These are phyloP conservation scores for Solanum tarijense DNA, from an alignment of 257 asterid genomes.

Conservation along the genomic window DNA sequence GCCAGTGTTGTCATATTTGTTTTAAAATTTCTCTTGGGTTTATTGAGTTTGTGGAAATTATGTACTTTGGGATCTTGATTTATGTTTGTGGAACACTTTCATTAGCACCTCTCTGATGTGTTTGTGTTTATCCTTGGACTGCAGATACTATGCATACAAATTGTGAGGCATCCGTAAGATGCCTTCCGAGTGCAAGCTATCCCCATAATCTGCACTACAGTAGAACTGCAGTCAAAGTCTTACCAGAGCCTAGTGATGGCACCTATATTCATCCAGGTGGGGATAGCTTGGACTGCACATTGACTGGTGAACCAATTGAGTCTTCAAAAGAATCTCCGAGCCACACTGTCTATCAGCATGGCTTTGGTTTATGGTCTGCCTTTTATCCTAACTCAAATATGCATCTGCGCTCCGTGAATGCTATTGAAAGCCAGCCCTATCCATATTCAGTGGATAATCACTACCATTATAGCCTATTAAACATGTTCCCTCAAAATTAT, in stretches of 20 bases:
- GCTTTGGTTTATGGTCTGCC: slow-evolving; percentile 38
- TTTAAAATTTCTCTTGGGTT: neutral
- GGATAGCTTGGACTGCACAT: slow-evolving; percentile 20
- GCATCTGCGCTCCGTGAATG: slow-evolving; percentile 28
- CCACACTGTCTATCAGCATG: slow-evolving; percentile 26
- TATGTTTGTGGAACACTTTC: neutral
- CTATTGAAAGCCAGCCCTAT: slow-evolving; percentile 40
- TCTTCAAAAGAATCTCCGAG: slow-evolving; percentile 29
- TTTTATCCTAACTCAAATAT: slow-evolving; percentile 32
- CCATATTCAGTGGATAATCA: slow-evolving; percentile 46
- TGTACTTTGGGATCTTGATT: neutral
- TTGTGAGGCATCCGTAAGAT: slow-evolving; percentile 50
- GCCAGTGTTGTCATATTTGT: neutral
- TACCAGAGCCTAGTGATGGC: slow-evolving; percentile 30
- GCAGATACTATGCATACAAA: slow-evolving; percentile 43
- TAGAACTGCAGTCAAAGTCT: slow-evolving; percentile 30
- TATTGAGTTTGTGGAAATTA: neutral
- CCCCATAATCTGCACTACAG: slow-evolving; percentile 34
- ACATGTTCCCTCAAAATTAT: slow-evolving; percentile 32
- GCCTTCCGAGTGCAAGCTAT: slow-evolving; percentile 46
- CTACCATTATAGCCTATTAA: slow-evolving; percentile 40
- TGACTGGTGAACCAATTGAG: slow-evolving; percentile 30
- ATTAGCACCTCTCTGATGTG: neutral
- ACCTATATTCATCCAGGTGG: slow-evolving; percentile 29
- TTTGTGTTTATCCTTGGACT: neutral